phyloP scores from a whole-genome alignment of 23 red algal species.

The Gracilariopsis chorda region DNA sequence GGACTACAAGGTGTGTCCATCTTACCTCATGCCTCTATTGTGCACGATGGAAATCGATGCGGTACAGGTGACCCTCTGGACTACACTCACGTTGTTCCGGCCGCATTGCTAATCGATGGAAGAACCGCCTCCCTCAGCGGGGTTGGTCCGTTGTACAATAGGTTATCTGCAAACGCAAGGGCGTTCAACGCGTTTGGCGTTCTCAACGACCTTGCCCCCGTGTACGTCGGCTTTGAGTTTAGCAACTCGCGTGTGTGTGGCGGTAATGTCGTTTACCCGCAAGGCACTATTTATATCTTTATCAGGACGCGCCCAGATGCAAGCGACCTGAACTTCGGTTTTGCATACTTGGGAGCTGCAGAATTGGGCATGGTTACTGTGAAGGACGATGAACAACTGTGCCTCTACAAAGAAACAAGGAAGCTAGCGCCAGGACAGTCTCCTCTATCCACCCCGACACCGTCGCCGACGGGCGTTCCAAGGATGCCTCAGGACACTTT shows the following conservation, averaged over 20 bases:
- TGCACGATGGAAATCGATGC: slow-evolving; percentile 31
- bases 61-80: slow-evolving; percentile 19
- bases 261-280: background rate
- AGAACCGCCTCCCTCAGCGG: slow-evolving; percentile 13
- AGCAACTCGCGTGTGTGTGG: slow-evolving; percentile 25
- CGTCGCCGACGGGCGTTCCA: background rate
- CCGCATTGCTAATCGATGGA: background rate
- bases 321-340: slow-evolving; percentile 39
- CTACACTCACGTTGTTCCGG: slow-evolving; percentile 41
- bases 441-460: slow-evolving; percentile 27
- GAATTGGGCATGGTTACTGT: slow-evolving; percentile 59
- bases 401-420: slow-evolving; percentile 58
- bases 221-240: slow-evolving; percentile 50
- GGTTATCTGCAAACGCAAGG: slow-evolving; percentile 7
- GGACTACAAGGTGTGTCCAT: background rate
- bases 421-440: slow-evolving; percentile 30
- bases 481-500: background rate
- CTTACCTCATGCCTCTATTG: slow-evolving; percentile 24
- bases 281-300: slow-evolving; percentile 38
- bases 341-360: slow-evolving; percentile 19
- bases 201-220: slow-evolving; percentile 31
- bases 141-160: slow-evolving; percentile 1
- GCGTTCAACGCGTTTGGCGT: slow-evolving; percentile 37
- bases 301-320: background rate
- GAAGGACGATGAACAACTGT: slow-evolving; percentile 16